Evolutionary conservation across 768 basidiomycete genomes (phyloP), one percentile per base, ranked within the genome.

Genomic region (Suillus paluster): DNA sequence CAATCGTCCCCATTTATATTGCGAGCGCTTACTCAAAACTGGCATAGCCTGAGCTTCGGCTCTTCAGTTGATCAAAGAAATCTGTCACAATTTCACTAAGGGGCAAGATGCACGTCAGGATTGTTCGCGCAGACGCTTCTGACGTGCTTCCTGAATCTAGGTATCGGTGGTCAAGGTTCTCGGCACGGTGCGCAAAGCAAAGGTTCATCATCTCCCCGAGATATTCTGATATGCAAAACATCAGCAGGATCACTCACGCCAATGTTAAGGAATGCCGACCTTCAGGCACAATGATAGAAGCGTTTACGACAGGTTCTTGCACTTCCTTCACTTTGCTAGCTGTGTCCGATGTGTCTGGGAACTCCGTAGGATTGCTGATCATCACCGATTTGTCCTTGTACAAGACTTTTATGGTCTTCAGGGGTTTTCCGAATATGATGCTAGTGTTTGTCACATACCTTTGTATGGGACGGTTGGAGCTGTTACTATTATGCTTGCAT

Each of bases 181-280:
- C 86, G 2, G 89, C 97, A 52, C 97, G 87, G 70, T 92, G 94
- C 5, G 84, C 81, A 73, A 87, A 92, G 71, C 95, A 97, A 1
- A 99, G 83, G 44, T 93, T 91, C 91, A 99, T 96, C 90, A 99
- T 95, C 49, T 91, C 90, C 9, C 97, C 97, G 38, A 97, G 88
- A 72, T 95, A 96, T 64, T 94, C 95, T 95, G 66, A 54, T 64
- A 57, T 2, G 55, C 9, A 38, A 61, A 38, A 38, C 5, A 2
- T 25, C 12, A 39, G 27, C 41, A 23, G 48, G 11, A 34, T 60
- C 25, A 14, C 25, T 19, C 17, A 25, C n/a, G 52, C 25, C 45
- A 19, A 30, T 5, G 59, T 0, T n/a, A 34, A 55, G 15, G 15
- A 8, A 1, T 21, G 17, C 78, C 61, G 63, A 94, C 93, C 92